Evolutionary conservation across 169 alveolate genomes (phyloP).

Genomic region (Cyclospora cayetanensis): DNA sequence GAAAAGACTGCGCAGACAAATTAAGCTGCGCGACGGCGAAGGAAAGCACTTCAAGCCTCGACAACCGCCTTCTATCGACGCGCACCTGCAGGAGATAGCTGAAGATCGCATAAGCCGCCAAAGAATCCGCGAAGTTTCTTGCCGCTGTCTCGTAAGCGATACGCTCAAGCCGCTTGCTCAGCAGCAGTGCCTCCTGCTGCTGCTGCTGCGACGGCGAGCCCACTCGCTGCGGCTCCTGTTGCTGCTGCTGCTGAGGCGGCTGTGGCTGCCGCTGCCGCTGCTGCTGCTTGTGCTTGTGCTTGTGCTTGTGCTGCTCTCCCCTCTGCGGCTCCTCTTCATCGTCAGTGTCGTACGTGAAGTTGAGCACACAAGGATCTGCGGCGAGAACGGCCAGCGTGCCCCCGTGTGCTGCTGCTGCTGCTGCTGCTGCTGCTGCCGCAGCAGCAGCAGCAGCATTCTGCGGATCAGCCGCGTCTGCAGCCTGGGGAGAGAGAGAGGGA

Average conservation of each 20-base stretch:
- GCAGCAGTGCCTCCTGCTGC: slow-evolving; percentile 8
- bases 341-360: neutral
- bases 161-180: neutral
- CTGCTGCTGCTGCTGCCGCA: neutral
- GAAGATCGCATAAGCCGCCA: slow-evolving; percentile 91
- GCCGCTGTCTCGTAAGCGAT: slow-evolving; percentile 85
- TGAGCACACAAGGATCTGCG: neutral
- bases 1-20: neutral
- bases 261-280: too few relatives aligned
- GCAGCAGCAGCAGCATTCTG: neutral
- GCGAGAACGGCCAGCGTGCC: neutral
- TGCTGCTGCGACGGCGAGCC: slow-evolving; percentile 13
- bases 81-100: slow-evolving; percentile 71
- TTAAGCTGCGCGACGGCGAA: neutral
- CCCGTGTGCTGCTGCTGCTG: neutral
- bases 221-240: neutral
- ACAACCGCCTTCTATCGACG: neutral
- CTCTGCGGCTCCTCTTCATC: neutral
- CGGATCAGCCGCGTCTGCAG: neutral
- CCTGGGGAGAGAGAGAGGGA: neutral
- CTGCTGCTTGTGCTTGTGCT: too few relatives aligned
- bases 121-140: slow-evolving; percentile 91
- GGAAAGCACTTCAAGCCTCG: neutral
- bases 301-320: too few relatives aligned
- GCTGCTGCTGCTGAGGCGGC: slow-evolving; percentile 24